Evolutionary conservation across 805 yeast species (phyloP).

Genomic region (Blastobotrys muscicola): DNA sequence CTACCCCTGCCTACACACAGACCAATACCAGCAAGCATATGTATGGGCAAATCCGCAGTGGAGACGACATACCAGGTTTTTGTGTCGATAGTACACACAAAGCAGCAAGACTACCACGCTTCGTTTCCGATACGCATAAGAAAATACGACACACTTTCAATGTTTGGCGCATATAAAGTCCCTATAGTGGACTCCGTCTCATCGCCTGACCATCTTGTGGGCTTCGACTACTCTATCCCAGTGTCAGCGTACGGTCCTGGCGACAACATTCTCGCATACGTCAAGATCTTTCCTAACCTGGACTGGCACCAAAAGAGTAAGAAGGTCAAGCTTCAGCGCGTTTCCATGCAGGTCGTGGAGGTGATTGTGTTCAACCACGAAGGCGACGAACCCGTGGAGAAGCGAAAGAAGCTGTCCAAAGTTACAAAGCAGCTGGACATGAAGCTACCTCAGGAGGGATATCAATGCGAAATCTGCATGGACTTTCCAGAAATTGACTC

Average conservation of each 20-base stretch:
- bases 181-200: constrained; percentile 20
- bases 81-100: constrained; percentile 23
- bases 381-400: constrained; percentile 25
- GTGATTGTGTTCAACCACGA: constrained; percentile 23
- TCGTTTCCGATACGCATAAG: constrained; percentile 29
- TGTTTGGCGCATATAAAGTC: constrained; percentile 28
- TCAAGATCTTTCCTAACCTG: constrained; percentile 27
- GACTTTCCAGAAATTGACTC: constrained; percentile 22
- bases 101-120: constrained; percentile 15
- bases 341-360: constrained; percentile 30
- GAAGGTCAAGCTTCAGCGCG: constrained; percentile 28
- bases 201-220: constrained; percentile 29
- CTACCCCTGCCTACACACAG: constrained; percentile 26
- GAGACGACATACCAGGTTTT: constrained; percentile 28
- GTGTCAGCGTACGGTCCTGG: constrained; percentile 32
- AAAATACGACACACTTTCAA: constrained; percentile 31
- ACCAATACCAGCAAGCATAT: constrained; percentile 29
- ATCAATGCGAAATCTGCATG: constrained; percentile 19
- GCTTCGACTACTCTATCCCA: constrained; percentile 26
- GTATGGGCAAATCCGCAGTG: constrained; percentile 20
- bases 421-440: constrained; percentile 19
- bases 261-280: constrained; percentile 24
- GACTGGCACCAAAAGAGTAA: constrained; percentile 29
- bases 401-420: constrained; percentile 24
- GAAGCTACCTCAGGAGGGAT: constrained; percentile 20